Conservation (phyloP, 495 filamentous ascomycete genomes). For the Recurvomyces mirabilis region DNA sequence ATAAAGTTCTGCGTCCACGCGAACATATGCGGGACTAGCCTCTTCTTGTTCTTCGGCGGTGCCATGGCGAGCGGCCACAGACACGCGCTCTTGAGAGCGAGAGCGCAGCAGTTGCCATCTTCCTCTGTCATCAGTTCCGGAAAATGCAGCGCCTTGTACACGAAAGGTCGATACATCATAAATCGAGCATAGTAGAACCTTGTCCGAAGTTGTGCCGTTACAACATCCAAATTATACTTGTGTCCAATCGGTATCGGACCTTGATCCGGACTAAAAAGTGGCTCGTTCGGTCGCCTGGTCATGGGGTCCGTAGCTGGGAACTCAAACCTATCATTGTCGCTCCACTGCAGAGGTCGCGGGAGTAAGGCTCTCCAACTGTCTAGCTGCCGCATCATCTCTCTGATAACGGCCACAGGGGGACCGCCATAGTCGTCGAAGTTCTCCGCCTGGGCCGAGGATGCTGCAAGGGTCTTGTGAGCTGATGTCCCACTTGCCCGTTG, state of each 20-base stretch:
- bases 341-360: slow-evolving; percentile 43
- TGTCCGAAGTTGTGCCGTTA: slow-evolving; percentile 44
- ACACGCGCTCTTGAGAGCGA: slow-evolving; percentile 41
- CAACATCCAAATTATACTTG: slow-evolving; percentile 41
- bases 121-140: slow-evolving; percentile 42
- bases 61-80: slow-evolving; percentile 49
- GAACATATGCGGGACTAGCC: slow-evolving; percentile 46
- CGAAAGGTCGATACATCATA: slow-evolving; percentile 46
- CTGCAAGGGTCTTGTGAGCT: slow-evolving; percentile 1
- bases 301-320: slow-evolving; percentile 22
- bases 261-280: slow-evolving; percentile 42
- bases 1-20: slow-evolving; percentile 50
- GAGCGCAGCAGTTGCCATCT: slow-evolving; percentile 39
- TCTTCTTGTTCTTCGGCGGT: slow-evolving; percentile 43
- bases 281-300: slow-evolving; percentile 4
- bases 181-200: slow-evolving; percentile 50
- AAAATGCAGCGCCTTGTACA: slow-evolving; percentile 51
- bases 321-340: slow-evolving; percentile 37
- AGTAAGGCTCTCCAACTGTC: slow-evolving; percentile 46
- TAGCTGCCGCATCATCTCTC: slow-evolving; percentile 39
- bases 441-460: slow-evolving; percentile 14
- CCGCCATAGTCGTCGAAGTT: slow-evolving; percentile 18
- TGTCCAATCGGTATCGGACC: slow-evolving; percentile 32
- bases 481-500: not conserved
- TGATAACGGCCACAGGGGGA: slow-evolving; percentile 33